Evolutionary conservation across 192 early-diverging fungal genomes (phyloP).

Genomic region (Coemansia sp.): DNA sequence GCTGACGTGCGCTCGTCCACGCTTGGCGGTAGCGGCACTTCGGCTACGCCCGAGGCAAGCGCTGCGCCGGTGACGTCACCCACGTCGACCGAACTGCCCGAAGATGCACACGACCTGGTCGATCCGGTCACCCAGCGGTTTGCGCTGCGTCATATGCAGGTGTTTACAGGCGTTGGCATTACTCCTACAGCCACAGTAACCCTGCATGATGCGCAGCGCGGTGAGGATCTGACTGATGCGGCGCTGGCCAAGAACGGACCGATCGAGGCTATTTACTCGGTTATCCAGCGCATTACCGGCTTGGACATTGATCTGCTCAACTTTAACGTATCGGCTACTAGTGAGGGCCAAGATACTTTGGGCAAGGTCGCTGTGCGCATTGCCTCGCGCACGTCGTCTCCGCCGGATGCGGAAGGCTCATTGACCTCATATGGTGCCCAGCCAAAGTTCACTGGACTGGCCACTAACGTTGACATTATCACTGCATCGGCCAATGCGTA

Average conservation of each 20-base stretch:
- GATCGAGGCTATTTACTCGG: conserved; percentile 84
- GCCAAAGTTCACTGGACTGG: conserved; percentile 69
- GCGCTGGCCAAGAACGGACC: conserved; percentile 81
- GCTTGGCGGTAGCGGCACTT: neutral
- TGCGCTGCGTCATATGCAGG: conserved; percentile 71
- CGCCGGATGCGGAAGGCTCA: conserved; percentile 34
- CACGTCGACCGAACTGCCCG: neutral
- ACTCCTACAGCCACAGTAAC: conserved; percentile 81
- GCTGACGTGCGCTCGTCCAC: conserved; percentile 66
- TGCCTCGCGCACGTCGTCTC: conserved; percentile 56
- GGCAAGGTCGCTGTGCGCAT: conserved; percentile 84
- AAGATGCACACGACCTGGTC: conserved; percentile 3
- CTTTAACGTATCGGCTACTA: conserved; percentile 86
- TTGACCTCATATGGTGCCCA: conserved; percentile 24
- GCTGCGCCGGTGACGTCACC: neutral
- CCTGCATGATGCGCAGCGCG: conserved; percentile 60
- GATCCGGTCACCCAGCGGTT: conserved; percentile 44
- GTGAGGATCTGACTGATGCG: conserved; percentile 63
- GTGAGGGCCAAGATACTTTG: conserved; percentile 82
- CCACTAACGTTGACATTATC: conserved; percentile 84
- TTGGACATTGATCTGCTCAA: conserved; percentile 73
- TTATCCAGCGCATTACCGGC: conserved; percentile 83
- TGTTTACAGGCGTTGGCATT: conserved; percentile 72
- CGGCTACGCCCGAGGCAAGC: neutral
- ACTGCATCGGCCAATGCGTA: conserved; percentile 87